Evolutionary conservation across 1,284 basidiomycete genomes (phyloP).

Genomic region (Sporisorium scitamineum): DNA sequence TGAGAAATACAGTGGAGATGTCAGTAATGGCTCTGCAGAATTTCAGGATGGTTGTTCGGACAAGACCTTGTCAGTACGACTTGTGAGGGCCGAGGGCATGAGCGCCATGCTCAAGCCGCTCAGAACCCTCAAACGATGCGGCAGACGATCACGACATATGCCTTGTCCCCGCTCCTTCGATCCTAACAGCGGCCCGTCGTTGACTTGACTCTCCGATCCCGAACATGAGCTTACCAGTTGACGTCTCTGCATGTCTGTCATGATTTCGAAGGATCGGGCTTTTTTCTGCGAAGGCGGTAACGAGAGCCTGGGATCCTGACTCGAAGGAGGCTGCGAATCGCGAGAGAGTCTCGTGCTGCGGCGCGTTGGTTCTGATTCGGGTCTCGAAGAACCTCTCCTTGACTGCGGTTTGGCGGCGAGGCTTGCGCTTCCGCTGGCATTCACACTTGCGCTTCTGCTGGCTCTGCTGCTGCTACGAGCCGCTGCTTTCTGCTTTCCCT

Average conservation of each 20-base stretch:
- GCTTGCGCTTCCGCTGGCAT: not conserved
- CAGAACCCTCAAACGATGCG: not conserved
- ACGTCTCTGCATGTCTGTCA: slow-evolving; percentile 3
- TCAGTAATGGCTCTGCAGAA: slow-evolving; percentile 15
- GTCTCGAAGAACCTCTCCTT: not conserved
- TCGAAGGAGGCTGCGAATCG: slow-evolving; percentile 17
- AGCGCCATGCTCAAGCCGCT: not conserved
- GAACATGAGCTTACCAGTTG: slow-evolving; percentile 23
- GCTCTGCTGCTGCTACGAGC: not conserved
- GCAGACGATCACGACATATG: not conserved
- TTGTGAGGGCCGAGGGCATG: not conserved
- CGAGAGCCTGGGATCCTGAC: slow-evolving; percentile 3
- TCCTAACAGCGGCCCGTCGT: too few species aligned
- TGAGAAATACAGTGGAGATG: not conserved
- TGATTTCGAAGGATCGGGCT: not conserved
- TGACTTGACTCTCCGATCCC: not conserved
- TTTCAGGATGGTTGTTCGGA: not conserved
- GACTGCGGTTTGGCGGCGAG: not conserved
- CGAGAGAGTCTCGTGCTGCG: slow-evolving; percentile 24
- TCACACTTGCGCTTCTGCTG: not conserved
- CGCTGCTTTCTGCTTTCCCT: slow-evolving; percentile 11
- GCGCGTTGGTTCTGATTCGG: slow-evolving; percentile 7
- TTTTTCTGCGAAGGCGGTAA: not conserved
- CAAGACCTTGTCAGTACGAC: slow-evolving; percentile 19
- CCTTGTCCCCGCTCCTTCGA: not conserved